Evolutionary conservation across 495 filamentous ascomycete species (phyloP).

Genomic region (Annulohypoxylon maeteangense): DNA sequence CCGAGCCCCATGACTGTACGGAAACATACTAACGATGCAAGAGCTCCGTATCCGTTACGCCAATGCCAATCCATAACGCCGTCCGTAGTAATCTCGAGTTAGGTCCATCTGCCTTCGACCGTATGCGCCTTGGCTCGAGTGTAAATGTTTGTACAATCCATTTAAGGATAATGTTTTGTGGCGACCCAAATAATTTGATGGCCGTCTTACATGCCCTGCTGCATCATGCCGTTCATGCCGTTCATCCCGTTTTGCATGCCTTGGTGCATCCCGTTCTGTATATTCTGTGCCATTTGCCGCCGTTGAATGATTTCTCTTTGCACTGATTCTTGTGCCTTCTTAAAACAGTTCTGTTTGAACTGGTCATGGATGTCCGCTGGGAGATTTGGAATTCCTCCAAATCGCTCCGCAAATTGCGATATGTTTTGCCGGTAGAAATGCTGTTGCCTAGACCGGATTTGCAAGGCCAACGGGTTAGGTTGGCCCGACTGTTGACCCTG

Average conservation of each 20-base stretch:
- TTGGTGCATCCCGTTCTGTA: slow-evolving; percentile 31
- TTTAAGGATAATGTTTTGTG: background rate
- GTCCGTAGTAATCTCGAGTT: slow-evolving; percentile 3
- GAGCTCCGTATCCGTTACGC: background rate
- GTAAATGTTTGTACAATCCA: slow-evolving; percentile 10
- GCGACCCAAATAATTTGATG: too few species aligned
- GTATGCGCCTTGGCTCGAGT: background rate
- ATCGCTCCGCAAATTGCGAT: slow-evolving; percentile 55
- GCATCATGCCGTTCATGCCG: slow-evolving; percentile 50
- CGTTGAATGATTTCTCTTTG: slow-evolving; percentile 54
- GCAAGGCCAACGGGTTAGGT: slow-evolving; percentile 40
- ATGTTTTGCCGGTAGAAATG: slow-evolving; percentile 61
- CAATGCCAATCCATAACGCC: slow-evolving; percentile 25
- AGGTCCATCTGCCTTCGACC: background rate
- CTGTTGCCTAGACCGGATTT: slow-evolving; percentile 46
- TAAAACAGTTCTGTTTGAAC: slow-evolving; percentile 44
- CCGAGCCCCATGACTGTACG: slow-evolving; percentile 13
- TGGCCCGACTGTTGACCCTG: slow-evolving; percentile 40
- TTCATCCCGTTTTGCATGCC: slow-evolving; percentile 19
- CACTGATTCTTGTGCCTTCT: slow-evolving; percentile 42
- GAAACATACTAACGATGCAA: slow-evolving; percentile 15
- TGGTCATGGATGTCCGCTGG: slow-evolving; percentile 48
- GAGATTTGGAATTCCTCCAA: slow-evolving; percentile 47
- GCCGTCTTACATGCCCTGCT: slow-evolving; percentile 42
- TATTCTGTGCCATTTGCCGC: slow-evolving; percentile 45